Evolutionary conservation across 352 stramenopile species (phyloP).

Genomic region (Sclerospora graminicola): DNA sequence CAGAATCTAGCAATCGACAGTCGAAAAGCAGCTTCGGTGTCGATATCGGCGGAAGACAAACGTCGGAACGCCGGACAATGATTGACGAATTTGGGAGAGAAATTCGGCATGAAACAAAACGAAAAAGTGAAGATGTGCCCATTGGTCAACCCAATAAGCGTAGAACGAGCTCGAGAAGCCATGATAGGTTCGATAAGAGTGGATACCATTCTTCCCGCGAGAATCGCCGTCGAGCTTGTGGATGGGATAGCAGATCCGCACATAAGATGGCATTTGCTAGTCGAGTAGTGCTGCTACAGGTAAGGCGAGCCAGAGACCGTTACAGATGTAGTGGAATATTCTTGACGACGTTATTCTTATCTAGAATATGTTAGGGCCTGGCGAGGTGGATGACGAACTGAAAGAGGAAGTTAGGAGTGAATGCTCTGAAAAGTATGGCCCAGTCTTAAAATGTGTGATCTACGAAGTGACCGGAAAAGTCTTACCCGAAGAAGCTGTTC

Average conservation of each 20-base stretch:
- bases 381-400: constrained; percentile 84
- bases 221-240: constrained; percentile 18
- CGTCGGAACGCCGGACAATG: constrained; percentile 1
- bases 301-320: constrained; percentile 3
- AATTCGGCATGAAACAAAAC: constrained; percentile 13
- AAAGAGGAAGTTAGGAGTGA: constrained; percentile 85
- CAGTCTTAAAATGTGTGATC: constrained; percentile 67
- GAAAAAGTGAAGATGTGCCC: constrained; percentile 5
- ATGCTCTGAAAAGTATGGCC: constrained; percentile 73
- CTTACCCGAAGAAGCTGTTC: constrained; percentile 61
- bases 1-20: constrained; percentile 1
- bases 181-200: background rate
- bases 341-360: constrained; percentile 1
- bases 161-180: constrained; percentile 1
- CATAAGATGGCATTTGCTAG: constrained; percentile 3
- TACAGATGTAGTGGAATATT: background rate
- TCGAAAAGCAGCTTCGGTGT: background rate
- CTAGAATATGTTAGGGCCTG: constrained; percentile 88
- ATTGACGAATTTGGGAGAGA: constrained; percentile 26
- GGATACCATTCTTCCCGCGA: constrained; percentile 2
- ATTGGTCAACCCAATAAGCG: background rate
- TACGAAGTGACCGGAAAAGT: constrained; percentile 47
- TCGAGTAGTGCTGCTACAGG: constrained; percentile 26
- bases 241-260: constrained; percentile 15
- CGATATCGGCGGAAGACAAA: too few relatives aligned